Evolutionary conservation across 2,329 filamentous ascomycete genomes (phyloP), one percentile per base, ranked within the genome.

Genomic region (Pestalotiopsis sp.): DNA sequence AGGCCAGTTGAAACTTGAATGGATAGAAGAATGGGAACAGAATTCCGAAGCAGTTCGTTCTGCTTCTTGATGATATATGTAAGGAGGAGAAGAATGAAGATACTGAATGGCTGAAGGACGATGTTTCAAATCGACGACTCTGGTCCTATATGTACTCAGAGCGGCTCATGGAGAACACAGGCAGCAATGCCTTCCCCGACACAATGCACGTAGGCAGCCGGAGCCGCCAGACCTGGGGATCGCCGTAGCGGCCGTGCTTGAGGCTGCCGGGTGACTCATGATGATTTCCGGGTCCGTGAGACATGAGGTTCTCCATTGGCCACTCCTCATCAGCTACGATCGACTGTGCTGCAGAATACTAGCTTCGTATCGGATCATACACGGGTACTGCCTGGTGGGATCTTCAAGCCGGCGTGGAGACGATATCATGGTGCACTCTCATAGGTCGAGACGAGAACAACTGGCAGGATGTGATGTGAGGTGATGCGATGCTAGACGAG

Each of bases 71-170:
- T 52, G 45, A 52, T 52, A 17, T 4, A 52, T n/a, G n/a, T 6
- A 9, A 23, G 45, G 20, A 11, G 17, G n/a, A 20, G 20, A 9
- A 52, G 45, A 3, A n/a, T 23, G 45, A 52, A 20, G n/a, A 11
- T 23, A 4, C 2, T 52, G 45, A 20, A 6, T 23, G 20, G 5
- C 6, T 52, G 45, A 52, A 52, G 20, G 11, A 9, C 1, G 11
- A n/a, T 9, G 7, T 23, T n/a, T 12, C 17, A 1, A 23, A n/a
- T 52, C 23, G 45, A 20, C 6, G 20, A 9, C 5, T 52, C 45
- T 52, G 45, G 17, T 84, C n/a, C 6, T 52, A 52, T 52, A 23
- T 52, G 45, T 52, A 52, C n/a, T 52, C 45, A n/a, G 20, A 23
- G 14, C 7, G n/a, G 45, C 45, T 23, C 14, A 23, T 9, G 31